Base-by-base conservation (phyloP, 2,329 filamentous ascomycete species). In the Cadophora gregata region DNA sequence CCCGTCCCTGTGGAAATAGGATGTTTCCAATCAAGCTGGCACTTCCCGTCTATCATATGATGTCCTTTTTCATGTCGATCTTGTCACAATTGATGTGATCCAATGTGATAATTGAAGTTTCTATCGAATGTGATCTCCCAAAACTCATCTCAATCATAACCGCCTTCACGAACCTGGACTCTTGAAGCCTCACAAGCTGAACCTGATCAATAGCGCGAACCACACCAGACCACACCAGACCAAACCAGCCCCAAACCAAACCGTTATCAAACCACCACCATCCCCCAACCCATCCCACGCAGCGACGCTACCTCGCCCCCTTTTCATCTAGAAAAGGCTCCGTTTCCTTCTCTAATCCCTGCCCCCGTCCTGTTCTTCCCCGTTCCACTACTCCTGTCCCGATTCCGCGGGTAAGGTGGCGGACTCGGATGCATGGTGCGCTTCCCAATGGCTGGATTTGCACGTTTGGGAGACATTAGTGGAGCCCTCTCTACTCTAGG, bases 351-450 rank as follows among this genome's bases (percentile, higher is more conserved):
- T 69, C 31, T 47, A 14, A 68, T 61, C 67, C 66, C 53, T 69
- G 61, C 45, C 45, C 25, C 19, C 24, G 59, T 56, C 67, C 69
- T 68, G 68, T 66, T 68, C 66, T 69, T 48, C 33, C 45, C 12
- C 68, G 64, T 65, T 69, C 38, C 45, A 14, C 48, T 67, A 58
- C 47, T 38, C 25, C 24, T 24, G 59, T 60, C 67, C 71, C 71
- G 68, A 67, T 68, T 67, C 71, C 69, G 69, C 68, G 68, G 69
- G 68, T 59, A n/a, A 53, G 42, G 50, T 59, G 42, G 38, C 31
- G 36, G 38, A 14, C 4, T 10, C 53, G 24, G 25, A 27, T 51
- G 48, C 24, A 51, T 47, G 48, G 24, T 14, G 47, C 47, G 21
- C 24, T 27, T 58, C 53, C 53, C 53, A 58, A n/a, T 58, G 55